Evolutionary conservation across 1,284 basidiomycete species (phyloP).

Genomic region (Cutaneotrichosporon sp.): DNA sequence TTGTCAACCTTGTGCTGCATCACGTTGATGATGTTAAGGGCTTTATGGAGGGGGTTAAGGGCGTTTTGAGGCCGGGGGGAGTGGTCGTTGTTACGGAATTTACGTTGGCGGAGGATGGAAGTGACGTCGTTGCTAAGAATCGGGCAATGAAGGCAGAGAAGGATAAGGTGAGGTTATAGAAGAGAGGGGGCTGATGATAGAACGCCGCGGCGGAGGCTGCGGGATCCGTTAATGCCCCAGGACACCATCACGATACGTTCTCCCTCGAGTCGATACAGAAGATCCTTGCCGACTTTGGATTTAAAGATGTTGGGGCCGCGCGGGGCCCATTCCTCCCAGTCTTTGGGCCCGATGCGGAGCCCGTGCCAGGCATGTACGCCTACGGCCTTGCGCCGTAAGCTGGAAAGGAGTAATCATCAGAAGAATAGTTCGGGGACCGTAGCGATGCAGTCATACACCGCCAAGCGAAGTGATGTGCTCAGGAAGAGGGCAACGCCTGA

Average conservation of each 20-base stretch:
- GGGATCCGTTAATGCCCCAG: conserved; percentile 33
- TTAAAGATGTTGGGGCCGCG: conserved; percentile 10
- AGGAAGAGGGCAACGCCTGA: no score
- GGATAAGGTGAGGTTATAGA: background rate
- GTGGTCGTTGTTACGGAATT: conserved; percentile 23
- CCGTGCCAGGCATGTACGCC: conserved; percentile 13
- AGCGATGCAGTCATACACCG: background rate
- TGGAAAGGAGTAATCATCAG: background rate
- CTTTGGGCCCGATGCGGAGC: conserved; percentile 9
- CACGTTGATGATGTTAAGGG: conserved; percentile 31
- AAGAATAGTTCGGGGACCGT: background rate
- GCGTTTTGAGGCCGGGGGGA: conserved; percentile 23
- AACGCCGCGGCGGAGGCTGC: conserved; percentile 4
- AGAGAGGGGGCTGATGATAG: background rate
- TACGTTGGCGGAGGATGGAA: conserved; percentile 20
- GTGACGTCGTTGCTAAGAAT: conserved; percentile 14
- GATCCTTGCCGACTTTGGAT: conserved; percentile 32
- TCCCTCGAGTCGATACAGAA: conserved; percentile 18
- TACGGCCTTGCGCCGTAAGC: conserved; percentile 13
- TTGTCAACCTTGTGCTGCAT: conserved; percentile 41
- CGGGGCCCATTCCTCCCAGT: conserved; percentile 4
- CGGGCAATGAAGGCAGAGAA: background rate
- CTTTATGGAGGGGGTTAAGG: conserved; percentile 18
- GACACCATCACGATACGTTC: conserved; percentile 30
- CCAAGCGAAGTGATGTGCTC: no score